These are phyloP conservation scores for Aspergillus sclerotiicarbonarius DNA, from an alignment of 495 filamentous ascomycete genomes.

Conservation along the genomic window DNA sequence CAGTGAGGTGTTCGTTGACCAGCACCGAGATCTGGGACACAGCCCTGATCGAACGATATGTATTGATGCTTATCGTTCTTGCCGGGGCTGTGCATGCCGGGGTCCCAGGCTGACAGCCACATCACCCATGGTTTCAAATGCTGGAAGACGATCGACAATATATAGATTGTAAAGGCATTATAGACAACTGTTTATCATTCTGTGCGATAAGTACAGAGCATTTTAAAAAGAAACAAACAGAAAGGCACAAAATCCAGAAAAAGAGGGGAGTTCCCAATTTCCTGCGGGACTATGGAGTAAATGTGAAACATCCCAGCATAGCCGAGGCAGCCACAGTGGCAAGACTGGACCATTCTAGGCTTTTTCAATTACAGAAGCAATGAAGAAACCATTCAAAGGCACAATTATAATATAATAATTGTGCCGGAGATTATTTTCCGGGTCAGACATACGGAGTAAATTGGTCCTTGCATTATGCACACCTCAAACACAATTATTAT, in stretches of 20 bases:
- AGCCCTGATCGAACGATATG: neutral
- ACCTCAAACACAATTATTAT: too few relatives aligned
- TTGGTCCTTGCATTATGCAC: neutral
- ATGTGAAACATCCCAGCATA: neutral
- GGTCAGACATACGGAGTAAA: neutral
- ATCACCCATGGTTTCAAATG: neutral
- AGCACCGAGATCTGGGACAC: conserved; percentile 1
- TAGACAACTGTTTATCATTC: too few relatives aligned
- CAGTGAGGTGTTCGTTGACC: neutral
- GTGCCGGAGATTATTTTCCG: neutral
- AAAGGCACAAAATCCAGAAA: neutral
- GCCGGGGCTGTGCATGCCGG: neutral
- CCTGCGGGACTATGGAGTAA: neutral
- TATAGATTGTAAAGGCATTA: too few relatives aligned
- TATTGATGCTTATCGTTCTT: neutral
- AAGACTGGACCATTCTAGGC: neutral
- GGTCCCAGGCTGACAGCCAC: neutral
- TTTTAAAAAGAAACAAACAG: neutral
- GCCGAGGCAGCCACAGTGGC: neutral
- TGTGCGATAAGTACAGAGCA: neutral
- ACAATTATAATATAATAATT: neutral
- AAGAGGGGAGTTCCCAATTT: neutral
- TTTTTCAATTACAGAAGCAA: neutral
- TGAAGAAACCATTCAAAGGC: neutral
- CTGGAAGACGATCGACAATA: neutral